Base-by-base conservation (phyloP, 2,329 filamentous ascomycete genomes). In the Fusarium brachygibbosum region DNA sequence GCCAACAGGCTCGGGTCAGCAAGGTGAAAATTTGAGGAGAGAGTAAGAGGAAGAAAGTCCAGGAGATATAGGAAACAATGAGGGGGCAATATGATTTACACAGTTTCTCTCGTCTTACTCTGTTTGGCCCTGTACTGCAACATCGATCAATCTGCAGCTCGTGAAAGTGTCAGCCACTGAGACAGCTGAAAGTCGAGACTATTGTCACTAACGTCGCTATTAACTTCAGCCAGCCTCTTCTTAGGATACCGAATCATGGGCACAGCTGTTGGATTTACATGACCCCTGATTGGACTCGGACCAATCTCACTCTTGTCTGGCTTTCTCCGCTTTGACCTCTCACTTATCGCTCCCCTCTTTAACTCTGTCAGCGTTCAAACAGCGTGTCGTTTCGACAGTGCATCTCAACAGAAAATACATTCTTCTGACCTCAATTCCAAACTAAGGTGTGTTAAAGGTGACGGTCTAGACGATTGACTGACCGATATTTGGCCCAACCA, bases 191-290 rank as follows among this genome's bases (percentile, higher is more conserved):
- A 28, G 29, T 37, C 16, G 54, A 42, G 41, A 60, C 58, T 59
- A 50, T 50, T 50, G 57, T 59, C 34, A 37, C 57, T 60, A 51
- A 60, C 2, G 29, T 28, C 32, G 12, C n/a, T 25, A 50, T 37
- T 50, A 25, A 28, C 31, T 31, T 61, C 42, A 60, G 55, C 58
- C 55, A 61, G 37, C 42, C 58, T 61, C 42, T 60, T 19, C 12
- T 17, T 42, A 16, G 23, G 23, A 34, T 13, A 14, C 31, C 19
- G 25, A 25, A 16, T 38, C 48, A 51, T 29, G n/a, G 23, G 23
- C n/a, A 29, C n/a, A 51, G n/a, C 34, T n/a, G 25, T 40, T 38
- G n/a, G 17, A 40, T 51, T 28, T 35, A 29, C 25, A 17, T 21
- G 35, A 38, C 34, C 48, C n/a, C 13, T 29, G n/a, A 28, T 51